A percentile compares a stretch with the other conserved stretches of the same genome.
Conservation (phyloP, 805 yeast species). For the Myxozyma sirexii region DNA sequence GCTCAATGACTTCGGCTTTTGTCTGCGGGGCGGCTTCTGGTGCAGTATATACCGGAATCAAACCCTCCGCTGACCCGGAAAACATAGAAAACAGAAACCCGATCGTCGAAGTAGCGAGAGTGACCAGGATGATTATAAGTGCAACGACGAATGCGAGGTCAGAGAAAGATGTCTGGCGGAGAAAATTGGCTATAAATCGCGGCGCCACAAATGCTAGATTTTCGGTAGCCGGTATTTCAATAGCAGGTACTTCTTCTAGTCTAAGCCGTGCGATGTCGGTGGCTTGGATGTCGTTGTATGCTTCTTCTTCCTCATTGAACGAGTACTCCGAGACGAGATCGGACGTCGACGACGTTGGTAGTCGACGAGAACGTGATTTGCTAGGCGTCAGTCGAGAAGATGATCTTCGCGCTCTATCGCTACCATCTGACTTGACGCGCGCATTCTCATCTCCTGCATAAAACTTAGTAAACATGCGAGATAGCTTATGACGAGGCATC, state of each 20-base stretch:
- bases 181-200: conserved; percentile 1
- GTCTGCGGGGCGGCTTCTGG: conserved; percentile 18
- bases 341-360: neutral
- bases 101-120: neutral
- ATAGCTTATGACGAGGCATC: neutral
- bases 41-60: conserved; percentile 1
- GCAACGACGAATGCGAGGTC: too few species aligned
- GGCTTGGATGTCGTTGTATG: conserved; percentile 3
- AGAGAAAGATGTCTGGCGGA: neutral
- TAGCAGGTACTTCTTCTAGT: neutral
- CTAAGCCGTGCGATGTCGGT: neutral
- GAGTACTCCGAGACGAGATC: conserved; percentile 13
- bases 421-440: neutral
- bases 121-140: too few species aligned
- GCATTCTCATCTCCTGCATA: neutral
- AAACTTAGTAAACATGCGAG: neutral
- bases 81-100: too few species aligned
- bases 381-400: neutral
- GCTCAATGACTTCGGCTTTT: conserved; percentile 11
- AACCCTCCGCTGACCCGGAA: neutral
- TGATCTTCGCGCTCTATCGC: neutral
- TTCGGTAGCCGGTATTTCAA: neutral
- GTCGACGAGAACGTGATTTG: neutral
- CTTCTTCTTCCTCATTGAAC: conserved; percentile 23
- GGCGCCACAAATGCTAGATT: conserved; percentile 1